Conservation (phyloP, 139 green algal genomes). For the Edaphochlamys debaryana region DNA sequence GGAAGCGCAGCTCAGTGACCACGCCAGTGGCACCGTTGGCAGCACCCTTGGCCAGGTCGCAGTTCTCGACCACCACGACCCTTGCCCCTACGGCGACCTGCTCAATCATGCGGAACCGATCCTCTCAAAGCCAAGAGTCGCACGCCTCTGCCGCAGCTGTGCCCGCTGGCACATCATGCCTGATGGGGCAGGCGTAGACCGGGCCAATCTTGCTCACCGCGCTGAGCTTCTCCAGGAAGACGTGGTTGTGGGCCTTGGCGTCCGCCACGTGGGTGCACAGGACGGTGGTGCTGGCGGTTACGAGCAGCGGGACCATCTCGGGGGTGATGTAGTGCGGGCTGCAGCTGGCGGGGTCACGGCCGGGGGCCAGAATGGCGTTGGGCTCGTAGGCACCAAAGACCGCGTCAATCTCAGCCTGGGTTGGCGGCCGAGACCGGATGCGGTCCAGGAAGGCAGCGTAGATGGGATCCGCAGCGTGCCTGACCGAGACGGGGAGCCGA, state of each 20-base stretch:
- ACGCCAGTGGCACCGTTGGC: neutral
- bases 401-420: neutral
- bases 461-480: neutral
- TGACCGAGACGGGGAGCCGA: neutral
- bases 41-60: neutral
- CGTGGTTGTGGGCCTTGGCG: neutral
- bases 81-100: neutral
- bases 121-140: neutral
- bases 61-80: neutral
- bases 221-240: neutral
- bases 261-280: conserved; percentile 15
- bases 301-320: neutral
- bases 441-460: conserved; percentile 1
- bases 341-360: too few relatives aligned
- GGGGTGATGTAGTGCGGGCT: neutral
- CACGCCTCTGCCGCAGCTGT: too few relatives aligned
- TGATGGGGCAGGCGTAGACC: neutral
- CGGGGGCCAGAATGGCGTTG: too few relatives aligned
- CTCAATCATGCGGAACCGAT: neutral
- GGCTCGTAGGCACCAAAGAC: neutral
- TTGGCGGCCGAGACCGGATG: neutral
- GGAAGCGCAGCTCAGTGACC: neutral
- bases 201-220: neutral
- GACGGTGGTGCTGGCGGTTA: neutral
- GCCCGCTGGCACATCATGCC: neutral